These are phyloP conservation scores for Cystofilobasidium bisporidii DNA, from an alignment of 768 basidiomycete species.

Conservation along the genomic window DNA sequence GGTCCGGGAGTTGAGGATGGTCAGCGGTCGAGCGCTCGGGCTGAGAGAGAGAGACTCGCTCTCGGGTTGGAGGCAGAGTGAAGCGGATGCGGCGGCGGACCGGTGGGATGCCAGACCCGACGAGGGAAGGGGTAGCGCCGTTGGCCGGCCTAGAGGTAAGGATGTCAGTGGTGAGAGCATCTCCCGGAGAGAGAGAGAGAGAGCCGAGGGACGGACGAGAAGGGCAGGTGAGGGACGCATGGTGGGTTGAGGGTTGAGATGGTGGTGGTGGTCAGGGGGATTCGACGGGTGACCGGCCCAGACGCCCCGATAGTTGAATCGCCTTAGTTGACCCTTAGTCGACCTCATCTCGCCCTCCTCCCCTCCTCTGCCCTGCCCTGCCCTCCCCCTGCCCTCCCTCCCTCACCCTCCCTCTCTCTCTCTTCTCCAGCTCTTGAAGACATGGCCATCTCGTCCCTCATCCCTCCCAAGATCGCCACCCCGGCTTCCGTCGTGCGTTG, in stretches of 20 bases:
- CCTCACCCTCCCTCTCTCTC: background rate
- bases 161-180: background rate
- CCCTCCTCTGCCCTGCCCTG: no score
- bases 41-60: no score
- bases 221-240: no score
- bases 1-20: no score
- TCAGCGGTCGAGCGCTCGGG: no score
- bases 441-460: conserved; percentile 8
- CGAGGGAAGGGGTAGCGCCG: background rate
- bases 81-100: background rate
- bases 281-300: no score
- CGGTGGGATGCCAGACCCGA: background rate
- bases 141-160: background rate
- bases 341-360: background rate
- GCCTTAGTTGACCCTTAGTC: no score
- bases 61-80: background rate
- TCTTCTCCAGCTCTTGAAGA: background rate
- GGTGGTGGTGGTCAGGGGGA: no score
- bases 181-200: background rate
- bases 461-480: conserved; percentile 11
- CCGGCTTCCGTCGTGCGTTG: background rate
- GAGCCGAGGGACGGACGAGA: no score
- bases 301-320: no score
- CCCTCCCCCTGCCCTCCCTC: background rate
- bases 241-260: no score